Evolutionary conservation across 192 early-diverging fungal genomes (phyloP).

Genomic region (Coemansia sp.): DNA sequence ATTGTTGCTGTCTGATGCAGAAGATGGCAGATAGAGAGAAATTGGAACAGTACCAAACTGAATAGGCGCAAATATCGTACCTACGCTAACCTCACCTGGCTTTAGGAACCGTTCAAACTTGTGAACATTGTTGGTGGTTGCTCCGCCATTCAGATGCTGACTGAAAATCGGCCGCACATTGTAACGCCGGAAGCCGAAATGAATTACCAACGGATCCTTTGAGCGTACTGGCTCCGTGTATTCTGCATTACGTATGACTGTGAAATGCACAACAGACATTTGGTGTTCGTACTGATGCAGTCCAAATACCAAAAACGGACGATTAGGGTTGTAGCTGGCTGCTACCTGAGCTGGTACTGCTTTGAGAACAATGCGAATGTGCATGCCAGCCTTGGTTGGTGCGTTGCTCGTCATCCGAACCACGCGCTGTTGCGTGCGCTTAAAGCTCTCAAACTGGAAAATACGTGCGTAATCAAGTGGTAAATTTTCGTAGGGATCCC

Average conservation of each 20-base stretch:
- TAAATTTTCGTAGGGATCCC: conserved; percentile 98
- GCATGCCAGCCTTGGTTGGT: conserved; percentile 64
- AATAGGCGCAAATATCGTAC: conserved; percentile 89
- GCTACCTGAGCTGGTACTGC: conserved; percentile 51
- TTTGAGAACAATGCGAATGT: conserved; percentile 75
- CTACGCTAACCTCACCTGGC: conserved; percentile 68
- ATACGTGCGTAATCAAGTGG: conserved; percentile 94
- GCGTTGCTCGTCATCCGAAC: conserved; percentile 51
- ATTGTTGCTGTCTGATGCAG: neutral
- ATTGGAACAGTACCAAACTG: conserved; percentile 85
- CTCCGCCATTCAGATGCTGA: conserved; percentile 73
- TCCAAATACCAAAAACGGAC: conserved; percentile 61
- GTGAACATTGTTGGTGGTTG: conserved; percentile 86
- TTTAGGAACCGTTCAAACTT: conserved; percentile 93
- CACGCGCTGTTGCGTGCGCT: conserved; percentile 75
- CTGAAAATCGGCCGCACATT: conserved; percentile 86
- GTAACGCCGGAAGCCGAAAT: conserved; percentile 88
- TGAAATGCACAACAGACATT: conserved; percentile 83
- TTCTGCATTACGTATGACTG: conserved; percentile 68
- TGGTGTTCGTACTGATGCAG: conserved; percentile 93
- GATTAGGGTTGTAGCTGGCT: conserved; percentile 4
- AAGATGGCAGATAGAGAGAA: conserved; percentile 70
- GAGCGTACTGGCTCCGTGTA: conserved; percentile 81
- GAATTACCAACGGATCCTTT: conserved; percentile 88
- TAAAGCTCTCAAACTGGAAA: conserved; percentile 93